Evolutionary conservation across 1,139 yeast genomes (phyloP).

Genomic region (Pichia sp.): DNA sequence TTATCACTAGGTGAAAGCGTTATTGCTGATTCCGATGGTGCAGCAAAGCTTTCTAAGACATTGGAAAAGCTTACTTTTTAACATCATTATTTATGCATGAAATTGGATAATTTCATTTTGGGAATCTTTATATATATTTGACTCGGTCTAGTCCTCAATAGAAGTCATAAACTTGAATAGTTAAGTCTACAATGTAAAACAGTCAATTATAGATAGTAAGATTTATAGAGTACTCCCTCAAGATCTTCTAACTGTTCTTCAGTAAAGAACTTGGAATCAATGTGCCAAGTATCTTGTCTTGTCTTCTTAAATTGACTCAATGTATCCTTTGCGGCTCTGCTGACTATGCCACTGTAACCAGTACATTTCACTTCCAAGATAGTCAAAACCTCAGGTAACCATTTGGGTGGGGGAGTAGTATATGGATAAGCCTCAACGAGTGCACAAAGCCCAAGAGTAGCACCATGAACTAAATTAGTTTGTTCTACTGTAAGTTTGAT

Average conservation of each 20-base stretch:
- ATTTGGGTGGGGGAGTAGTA: slow-evolving; percentile 82
- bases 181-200: no score
- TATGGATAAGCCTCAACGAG: slow-evolving; percentile 88
- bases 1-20: slow-evolving; percentile 39
- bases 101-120: neutral
- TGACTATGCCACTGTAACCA: slow-evolving; percentile 70
- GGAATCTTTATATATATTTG: neutral
- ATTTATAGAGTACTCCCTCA: slow-evolving; percentile 92
- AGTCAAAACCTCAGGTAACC: slow-evolving; percentile 79
- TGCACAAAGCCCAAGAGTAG: slow-evolving; percentile 86
- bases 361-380: slow-evolving; percentile 67
- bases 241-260: slow-evolving; percentile 81
- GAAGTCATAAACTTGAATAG: no score
- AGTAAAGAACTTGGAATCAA: slow-evolving; percentile 73
- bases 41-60: slow-evolving; percentile 63
- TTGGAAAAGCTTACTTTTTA: slow-evolving; percentile 63
- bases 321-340: slow-evolving; percentile 78
- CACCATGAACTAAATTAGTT: slow-evolving; percentile 60
- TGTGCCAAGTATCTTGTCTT: slow-evolving; percentile 95
- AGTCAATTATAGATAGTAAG: slow-evolving; percentile 66
- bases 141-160: no score
- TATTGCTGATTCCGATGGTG: slow-evolving; percentile 46
- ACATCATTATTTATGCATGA: neutral
- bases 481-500: slow-evolving; percentile 38
- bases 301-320: slow-evolving; percentile 86